These are phyloP conservation scores for Thelonectria rubi DNA, from an alignment of 2,329 filamentous ascomycete genomes.

Conservation along the genomic window DNA sequence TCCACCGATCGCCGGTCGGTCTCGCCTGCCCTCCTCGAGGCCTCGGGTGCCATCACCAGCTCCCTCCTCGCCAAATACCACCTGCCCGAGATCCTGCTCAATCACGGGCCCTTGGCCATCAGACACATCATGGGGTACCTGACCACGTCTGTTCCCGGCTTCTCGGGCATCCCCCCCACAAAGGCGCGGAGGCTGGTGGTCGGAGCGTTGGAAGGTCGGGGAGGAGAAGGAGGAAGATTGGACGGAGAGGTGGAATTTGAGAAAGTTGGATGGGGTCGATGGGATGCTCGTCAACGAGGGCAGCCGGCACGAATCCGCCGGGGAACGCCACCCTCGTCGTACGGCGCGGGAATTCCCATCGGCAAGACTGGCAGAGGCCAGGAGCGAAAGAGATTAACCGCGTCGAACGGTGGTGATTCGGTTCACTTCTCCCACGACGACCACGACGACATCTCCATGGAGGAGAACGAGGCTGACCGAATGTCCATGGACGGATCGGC, in stretches of 20 bases:
- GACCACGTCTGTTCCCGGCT: slow-evolving; percentile 91
- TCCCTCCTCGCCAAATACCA: slow-evolving; percentile 87
- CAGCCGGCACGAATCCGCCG: slow-evolving; percentile 62
- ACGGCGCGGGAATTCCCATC: slow-evolving; percentile 66
- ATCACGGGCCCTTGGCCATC: slow-evolving; percentile 91
- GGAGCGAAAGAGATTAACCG: slow-evolving; percentile 59
- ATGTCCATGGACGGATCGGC: slow-evolving; percentile 84
- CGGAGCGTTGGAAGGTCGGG: slow-evolving; percentile 86
- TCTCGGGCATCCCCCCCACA: slow-evolving; percentile 85
- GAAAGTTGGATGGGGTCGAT: slow-evolving; percentile 97
- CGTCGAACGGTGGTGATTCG: slow-evolving; percentile 74
- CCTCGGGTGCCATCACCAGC: slow-evolving; percentile 84
- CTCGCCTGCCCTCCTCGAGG: slow-evolving; percentile 69
- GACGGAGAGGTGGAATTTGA: slow-evolving; percentile 84
- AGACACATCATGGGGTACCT: slow-evolving; percentile 95
- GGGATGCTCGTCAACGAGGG: slow-evolving; percentile 83
- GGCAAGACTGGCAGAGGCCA: slow-evolving; percentile 55
- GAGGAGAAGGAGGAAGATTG: slow-evolving; percentile 67
- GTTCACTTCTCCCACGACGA: slow-evolving; percentile 80
- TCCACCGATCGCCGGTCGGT: slow-evolving; percentile 49
- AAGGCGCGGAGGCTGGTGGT: slow-evolving; percentile 93
- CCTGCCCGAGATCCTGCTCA: slow-evolving; percentile 87
- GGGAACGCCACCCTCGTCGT: slow-evolving; percentile 53
- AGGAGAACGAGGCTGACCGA: slow-evolving; percentile 89
- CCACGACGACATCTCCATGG: slow-evolving; percentile 70